Evolutionary conservation across 495 filamentous ascomycete genomes (phyloP).

Genomic region (Darksidea phi): DNA sequence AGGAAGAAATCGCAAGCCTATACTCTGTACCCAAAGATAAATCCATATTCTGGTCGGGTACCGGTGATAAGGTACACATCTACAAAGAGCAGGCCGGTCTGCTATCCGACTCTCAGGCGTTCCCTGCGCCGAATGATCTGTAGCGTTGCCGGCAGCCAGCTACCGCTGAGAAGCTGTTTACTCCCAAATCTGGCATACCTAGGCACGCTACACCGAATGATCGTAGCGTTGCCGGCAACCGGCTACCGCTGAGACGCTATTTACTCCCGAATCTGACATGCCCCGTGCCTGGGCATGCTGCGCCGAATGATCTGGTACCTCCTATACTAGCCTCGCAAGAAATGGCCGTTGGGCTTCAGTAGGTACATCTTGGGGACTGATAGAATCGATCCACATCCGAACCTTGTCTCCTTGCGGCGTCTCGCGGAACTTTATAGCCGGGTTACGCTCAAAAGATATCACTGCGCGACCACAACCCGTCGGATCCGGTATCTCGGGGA

Average conservation of each 20-base stretch:
- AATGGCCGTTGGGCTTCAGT: too few species aligned
- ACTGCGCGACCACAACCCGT: too few species aligned
- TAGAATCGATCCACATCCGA: too few species aligned
- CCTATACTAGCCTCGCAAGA: conserved; percentile 54
- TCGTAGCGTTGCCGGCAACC: too few species aligned
- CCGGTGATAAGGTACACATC: background rate
- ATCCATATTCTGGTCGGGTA: background rate
- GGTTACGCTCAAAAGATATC: too few species aligned
- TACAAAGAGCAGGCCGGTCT: background rate
- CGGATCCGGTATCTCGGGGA: too few species aligned
- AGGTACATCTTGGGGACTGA: too few species aligned
- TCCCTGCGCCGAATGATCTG: too few species aligned
- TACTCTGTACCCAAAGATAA: background rate
- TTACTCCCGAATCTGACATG: conserved; percentile 2
- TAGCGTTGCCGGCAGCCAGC: too few species aligned
- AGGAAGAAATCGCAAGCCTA: background rate
- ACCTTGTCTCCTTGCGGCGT: too few species aligned
- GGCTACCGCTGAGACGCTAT: background rate
- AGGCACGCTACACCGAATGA: background rate
- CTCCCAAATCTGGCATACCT: conserved; percentile 3
- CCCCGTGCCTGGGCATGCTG: background rate
- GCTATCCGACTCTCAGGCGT: background rate
- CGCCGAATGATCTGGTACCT: conserved; percentile 53
- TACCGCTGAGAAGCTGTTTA: background rate
- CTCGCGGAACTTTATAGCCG: too few species aligned